Evolutionary conservation across 2,329 filamentous ascomycete genomes (phyloP), one percentile per base, ranked within the genome.

Genomic region (Zymoseptoria ardabiliae): DNA sequence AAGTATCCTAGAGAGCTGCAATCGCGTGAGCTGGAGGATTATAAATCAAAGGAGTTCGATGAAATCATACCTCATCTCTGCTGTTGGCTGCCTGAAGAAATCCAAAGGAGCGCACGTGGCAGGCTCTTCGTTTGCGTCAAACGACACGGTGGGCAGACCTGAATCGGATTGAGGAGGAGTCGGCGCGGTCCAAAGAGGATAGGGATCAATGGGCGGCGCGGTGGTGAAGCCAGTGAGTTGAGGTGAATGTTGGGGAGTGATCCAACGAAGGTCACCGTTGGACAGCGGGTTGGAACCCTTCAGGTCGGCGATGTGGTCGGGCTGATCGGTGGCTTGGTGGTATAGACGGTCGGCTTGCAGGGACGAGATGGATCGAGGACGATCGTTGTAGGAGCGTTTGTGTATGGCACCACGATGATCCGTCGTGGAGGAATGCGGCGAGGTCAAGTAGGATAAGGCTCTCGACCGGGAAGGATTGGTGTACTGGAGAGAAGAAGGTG

Each of bases 141-240:
- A 56, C 1, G 68, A 66, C 2, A 72, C 61, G n/a, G 58, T 64
- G 23, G 70, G 69, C 17, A 71, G 59, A 50, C 69, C 68, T 10
- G 70, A 71, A 55, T 72, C 71, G 35, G 71, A 72, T 55, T 65
- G 64, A 48, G 71, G 71, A 51, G 70, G 71, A 48, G 70, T 72
- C 21, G 70, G 70, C 10, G 66, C 66, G 10, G 66, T 66, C 71
- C 70, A 72, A 58, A 66, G 62, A 50, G 68, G 66, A 56, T 69
- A 69, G 21, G 69, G 55, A 54, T 71, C 69, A 52, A 69, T 59
- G 10, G 65, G 58, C 22, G 51, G 22, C 11, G 51, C 51, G 19
- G 64, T 55, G 30, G 64, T 64, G 55, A 67, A 63, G 57, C 53
- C 60, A 19, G 69, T 63, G 3, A 68, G 69, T 64, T 69, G 66